phyloP scores from a whole-genome alignment of 2,329 filamentous ascomycete species.

The Arthrobotrys iridis region DNA sequence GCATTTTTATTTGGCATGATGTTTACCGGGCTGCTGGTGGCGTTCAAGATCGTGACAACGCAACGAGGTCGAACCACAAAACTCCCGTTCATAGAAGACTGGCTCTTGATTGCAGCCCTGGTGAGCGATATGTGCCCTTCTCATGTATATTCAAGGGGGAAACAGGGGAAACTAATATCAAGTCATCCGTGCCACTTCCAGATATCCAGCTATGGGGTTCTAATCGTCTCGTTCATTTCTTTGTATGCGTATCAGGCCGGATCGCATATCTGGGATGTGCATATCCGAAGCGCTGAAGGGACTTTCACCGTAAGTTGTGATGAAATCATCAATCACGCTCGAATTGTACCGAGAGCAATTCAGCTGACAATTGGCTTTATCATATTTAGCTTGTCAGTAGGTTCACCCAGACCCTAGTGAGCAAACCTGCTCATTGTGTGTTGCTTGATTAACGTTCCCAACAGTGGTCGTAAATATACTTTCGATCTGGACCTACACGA shows the following conservation, averaged over 20 bases:
- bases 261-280: constrained; percentile 52
- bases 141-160: not conserved
- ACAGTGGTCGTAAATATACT: constrained; percentile 43
- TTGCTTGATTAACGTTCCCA: not conserved
- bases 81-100: constrained; percentile 42
- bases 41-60: constrained; percentile 43
- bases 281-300: constrained; percentile 40
- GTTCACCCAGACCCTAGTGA: not conserved
- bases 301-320: constrained; percentile 36
- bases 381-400: constrained; percentile 41
- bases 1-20: constrained; percentile 42
- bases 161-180: too few relatives aligned
- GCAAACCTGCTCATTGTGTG: not conserved
- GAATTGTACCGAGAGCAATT: not conserved
- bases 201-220: constrained; percentile 37
- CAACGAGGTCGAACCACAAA: constrained; percentile 33
- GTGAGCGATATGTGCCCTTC: not conserved
- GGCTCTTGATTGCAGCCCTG: constrained; percentile 41
- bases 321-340: not conserved
- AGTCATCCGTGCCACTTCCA: too few relatives aligned
- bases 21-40: constrained; percentile 25
- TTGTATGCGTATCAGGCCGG: constrained; percentile 44
- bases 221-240: constrained; percentile 33
- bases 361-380: not conserved
- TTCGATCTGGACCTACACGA: constrained; percentile 48